phyloP scores from a whole-genome alignment of 2,329 filamentous ascomycete species.

The Phialemoniopsis sp. region DNA sequence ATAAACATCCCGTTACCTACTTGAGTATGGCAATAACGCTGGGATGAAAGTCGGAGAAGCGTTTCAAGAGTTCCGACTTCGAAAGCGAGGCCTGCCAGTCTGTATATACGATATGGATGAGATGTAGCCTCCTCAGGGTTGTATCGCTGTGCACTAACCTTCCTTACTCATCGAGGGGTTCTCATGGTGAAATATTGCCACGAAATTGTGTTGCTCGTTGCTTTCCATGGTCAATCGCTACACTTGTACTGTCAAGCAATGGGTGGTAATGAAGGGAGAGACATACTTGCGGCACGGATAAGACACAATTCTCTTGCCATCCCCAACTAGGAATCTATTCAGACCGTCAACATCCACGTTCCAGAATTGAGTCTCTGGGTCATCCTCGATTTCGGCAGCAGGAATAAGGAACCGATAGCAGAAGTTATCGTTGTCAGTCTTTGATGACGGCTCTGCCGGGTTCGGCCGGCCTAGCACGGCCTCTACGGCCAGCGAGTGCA shows the following conservation, averaged over 20 bases:
- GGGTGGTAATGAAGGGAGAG: too few species aligned
- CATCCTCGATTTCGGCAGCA: constrained; percentile 16
- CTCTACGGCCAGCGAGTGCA: constrained; percentile 20
- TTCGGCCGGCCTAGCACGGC: neutral
- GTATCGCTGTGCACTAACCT: too few species aligned
- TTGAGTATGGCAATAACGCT: constrained; percentile 17
- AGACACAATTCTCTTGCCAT: constrained; percentile 12
- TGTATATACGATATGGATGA: constrained; percentile 7
- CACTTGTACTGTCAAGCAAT: too few species aligned
- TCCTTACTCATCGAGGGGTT: constrained; percentile 10
- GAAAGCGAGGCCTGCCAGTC: constrained; percentile 25
- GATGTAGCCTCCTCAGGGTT: too few species aligned
- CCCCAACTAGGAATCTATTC: constrained; percentile 15
- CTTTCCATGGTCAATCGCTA: too few species aligned
- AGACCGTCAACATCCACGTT: constrained; percentile 16
- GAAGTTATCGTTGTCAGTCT: constrained; percentile 14
- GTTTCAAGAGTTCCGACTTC: constrained; percentile 18
- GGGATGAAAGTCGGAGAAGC: constrained; percentile 21
- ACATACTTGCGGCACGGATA: constrained; percentile 19
- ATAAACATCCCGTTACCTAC: constrained; percentile 15
- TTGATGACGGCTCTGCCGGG: too few species aligned
- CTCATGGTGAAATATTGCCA: constrained; percentile 22
- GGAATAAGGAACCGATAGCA: constrained; percentile 31
- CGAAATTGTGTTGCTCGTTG: constrained; percentile 16
- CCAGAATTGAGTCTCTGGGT: constrained; percentile 21